Evolutionary conservation across 768 basidiomycete genomes (phyloP).

Genomic region (Solioccasus polychromus): DNA sequence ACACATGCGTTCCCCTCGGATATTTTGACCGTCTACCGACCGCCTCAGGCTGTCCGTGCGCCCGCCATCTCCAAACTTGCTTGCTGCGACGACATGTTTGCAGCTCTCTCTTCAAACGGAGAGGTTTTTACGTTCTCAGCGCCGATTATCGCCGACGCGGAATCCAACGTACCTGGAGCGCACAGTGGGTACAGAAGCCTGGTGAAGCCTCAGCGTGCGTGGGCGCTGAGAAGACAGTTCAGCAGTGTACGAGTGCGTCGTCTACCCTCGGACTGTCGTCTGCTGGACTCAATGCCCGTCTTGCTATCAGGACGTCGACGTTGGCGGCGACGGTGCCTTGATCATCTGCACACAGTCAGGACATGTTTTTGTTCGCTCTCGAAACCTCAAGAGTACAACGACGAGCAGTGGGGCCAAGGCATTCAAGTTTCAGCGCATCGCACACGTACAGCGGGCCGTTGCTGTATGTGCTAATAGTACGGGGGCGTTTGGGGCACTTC

Average conservation of each 20-base stretch:
- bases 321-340: conserved; percentile 83
- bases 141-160: conserved; percentile 33
- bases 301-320: conserved; percentile 69
- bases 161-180: conserved; percentile 7
- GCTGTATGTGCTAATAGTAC: conserved; percentile 82
- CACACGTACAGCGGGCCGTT: conserved; percentile 80
- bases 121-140: conserved; percentile 84
- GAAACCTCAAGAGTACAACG: conserved; percentile 37
- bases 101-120: conserved; percentile 80
- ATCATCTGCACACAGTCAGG: conserved; percentile 94
- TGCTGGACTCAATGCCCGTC: background rate
- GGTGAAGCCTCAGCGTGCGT: conserved; percentile 79
- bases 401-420: conserved; percentile 39
- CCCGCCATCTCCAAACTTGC: conserved; percentile 78
- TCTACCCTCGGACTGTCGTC: background rate
- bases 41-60: conserved; percentile 69
- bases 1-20: conserved; percentile 71
- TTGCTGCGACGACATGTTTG: conserved; percentile 75
- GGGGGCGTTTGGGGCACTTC: conserved; percentile 85
- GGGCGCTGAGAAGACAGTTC: conserved; percentile 85
- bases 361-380: conserved; percentile 83
- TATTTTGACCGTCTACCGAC: conserved; percentile 68
- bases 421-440: conserved; percentile 77
- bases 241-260: conserved; percentile 69
- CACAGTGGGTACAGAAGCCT: conserved; percentile 31